Evolutionary conservation across 306 rosid genomes (phyloP).

Genomic region (Citrullus colocynthis): DNA sequence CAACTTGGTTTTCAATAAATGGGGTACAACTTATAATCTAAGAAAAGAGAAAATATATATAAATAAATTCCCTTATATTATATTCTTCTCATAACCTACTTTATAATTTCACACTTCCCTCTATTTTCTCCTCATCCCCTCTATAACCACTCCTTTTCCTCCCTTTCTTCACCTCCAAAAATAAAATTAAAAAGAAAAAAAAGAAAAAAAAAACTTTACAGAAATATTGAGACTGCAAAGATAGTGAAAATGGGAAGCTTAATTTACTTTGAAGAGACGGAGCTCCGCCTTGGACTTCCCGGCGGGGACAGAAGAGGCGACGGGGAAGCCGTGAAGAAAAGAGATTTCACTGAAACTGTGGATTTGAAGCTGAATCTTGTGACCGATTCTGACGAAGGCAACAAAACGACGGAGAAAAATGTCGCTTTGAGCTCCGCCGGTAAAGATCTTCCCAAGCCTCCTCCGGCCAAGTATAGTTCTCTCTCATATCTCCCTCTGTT

Average conservation of each 20-base stretch:
- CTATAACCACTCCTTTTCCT: not conserved
- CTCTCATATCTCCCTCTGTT: not conserved
- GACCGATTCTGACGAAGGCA: not conserved
- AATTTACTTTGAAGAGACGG: conserved; percentile 52
- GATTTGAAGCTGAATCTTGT: conserved; percentile 62
- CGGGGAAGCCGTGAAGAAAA: conserved; percentile 21
- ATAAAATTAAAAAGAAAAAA: not conserved
- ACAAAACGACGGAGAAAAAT: not conserved
- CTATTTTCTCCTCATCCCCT: not conserved
- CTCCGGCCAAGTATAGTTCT: conserved; percentile 23
- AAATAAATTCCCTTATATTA: not conserved
- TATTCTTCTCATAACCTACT: not conserved
- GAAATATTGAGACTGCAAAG: not conserved
- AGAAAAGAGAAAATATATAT: not conserved
- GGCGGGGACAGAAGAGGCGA: conserved; percentile 13
- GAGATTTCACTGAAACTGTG: conserved; percentile 38
- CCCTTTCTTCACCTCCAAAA: not conserved
- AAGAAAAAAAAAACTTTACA: not conserved
- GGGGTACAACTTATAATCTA: not conserved
- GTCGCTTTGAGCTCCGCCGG: not conserved
- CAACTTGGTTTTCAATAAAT: not conserved
- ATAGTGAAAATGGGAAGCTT: conserved; percentile 13
- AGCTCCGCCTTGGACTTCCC: conserved; percentile 47
- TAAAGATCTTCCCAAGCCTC: conserved; percentile 32
- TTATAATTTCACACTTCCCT: not conserved